phyloP scores from a whole-genome alignment of 2,329 filamentous ascomycete species.

The Pseudogymnoascus verrucosus region DNA sequence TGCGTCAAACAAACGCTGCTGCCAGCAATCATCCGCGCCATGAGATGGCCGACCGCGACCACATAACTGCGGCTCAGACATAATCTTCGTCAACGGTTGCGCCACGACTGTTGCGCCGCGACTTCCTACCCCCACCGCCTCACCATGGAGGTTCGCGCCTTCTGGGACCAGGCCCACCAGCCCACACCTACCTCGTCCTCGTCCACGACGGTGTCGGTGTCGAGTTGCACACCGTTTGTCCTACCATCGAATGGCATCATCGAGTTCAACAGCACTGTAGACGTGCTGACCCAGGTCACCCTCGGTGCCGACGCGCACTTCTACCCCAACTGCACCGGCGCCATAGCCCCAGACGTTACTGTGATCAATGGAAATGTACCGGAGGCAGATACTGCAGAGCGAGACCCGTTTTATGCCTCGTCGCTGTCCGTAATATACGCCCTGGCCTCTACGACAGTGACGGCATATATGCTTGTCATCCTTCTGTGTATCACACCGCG shows the following conservation, averaged over 20 bases:
- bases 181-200: conserved; percentile 25
- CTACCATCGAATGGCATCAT: conserved; percentile 51
- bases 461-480: conserved; percentile 85
- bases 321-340: conserved; percentile 39
- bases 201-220: conserved; percentile 22
- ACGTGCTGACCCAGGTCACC: conserved; percentile 36
- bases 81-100: neutral
- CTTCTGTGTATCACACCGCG: conserved; percentile 93
- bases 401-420: conserved; percentile 88
- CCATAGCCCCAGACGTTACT: conserved; percentile 24
- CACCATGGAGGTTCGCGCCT: neutral
- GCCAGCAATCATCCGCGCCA: neutral
- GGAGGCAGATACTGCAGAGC: conserved; percentile 42
- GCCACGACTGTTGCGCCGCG: neutral
- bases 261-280: conserved; percentile 27
- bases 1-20: neutral
- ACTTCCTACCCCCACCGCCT: neutral
- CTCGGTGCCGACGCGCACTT: conserved; percentile 41
- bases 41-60: neutral
- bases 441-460: conserved; percentile 81
- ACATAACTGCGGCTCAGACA: neutral
- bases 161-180: conserved; percentile 14
- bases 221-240: conserved; percentile 54
- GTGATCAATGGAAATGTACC: conserved; percentile 13
- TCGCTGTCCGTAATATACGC: conserved; percentile 91